Conservation (phyloP, 108 stramenopile species). For the Skeletonema grethae region DNA sequence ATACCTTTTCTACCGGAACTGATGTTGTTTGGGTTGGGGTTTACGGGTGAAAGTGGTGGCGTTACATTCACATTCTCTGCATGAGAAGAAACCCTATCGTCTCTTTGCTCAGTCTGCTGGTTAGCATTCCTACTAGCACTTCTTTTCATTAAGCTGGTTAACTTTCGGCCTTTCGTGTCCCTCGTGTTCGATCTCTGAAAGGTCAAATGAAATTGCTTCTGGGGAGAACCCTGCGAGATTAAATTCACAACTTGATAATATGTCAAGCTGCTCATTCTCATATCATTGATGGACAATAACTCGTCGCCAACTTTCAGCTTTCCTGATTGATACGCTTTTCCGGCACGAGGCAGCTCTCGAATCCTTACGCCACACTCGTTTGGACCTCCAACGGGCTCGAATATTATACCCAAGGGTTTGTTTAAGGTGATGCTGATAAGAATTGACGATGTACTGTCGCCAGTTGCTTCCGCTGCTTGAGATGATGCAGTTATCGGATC, state of each 20-base stretch:
- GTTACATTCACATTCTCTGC: too few species aligned
- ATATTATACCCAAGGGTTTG: neutral
- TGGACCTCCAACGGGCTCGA: neutral
- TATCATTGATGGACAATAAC: neutral
- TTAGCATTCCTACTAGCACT: neutral
- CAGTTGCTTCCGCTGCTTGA: neutral
- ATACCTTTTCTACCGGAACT: too few species aligned
- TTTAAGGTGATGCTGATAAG: neutral
- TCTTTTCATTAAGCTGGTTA: too few species aligned
- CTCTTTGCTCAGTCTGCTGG: neutral
- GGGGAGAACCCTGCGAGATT: neutral
- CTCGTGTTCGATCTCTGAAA: neutral
- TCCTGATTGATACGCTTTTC: neutral
- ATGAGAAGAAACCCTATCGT: neutral
- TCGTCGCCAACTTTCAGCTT: neutral
- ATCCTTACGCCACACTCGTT: neutral
- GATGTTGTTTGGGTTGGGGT: too few species aligned
- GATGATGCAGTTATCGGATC: neutral
- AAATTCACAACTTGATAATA: neutral
- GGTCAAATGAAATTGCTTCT: neutral
- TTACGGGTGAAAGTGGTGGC: too few species aligned
- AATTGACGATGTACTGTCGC: neutral
- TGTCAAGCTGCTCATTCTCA: neutral
- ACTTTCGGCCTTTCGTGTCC: constrained; percentile 12
- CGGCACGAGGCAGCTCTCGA: neutral